Conservation (phyloP, 768 basidiomycete genomes). For the Lentinus tigrinus region DNA sequence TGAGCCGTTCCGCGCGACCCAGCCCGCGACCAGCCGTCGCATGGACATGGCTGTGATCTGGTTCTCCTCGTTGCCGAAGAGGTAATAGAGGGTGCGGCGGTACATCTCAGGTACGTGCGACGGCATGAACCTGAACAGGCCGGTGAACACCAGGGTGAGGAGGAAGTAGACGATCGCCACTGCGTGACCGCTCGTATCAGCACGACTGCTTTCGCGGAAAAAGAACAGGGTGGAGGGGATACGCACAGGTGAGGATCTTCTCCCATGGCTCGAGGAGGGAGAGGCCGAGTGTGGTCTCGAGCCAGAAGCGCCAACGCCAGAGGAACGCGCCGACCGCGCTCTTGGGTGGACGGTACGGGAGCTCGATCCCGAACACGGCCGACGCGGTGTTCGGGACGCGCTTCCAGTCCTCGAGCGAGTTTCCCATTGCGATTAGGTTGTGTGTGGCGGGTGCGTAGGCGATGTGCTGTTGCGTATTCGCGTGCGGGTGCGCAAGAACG, state of each 20-base stretch:
- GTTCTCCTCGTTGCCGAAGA: slow-evolving; percentile 47
- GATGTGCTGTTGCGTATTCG: no score
- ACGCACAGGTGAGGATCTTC: slow-evolving; percentile 58
- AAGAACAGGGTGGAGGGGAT: not conserved
- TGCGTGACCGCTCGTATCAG: slow-evolving; percentile 21
- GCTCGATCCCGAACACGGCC: slow-evolving; percentile 24
- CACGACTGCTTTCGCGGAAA: no score
- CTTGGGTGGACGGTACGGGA: slow-evolving; percentile 30
- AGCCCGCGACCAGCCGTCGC: slow-evolving; percentile 3
- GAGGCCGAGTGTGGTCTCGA: slow-evolving; percentile 60
- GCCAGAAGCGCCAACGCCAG: slow-evolving; percentile 54
- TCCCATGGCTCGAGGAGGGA: slow-evolving; percentile 70
- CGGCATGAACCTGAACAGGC: slow-evolving; percentile 50
- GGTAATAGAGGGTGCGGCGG: slow-evolving; percentile 55
- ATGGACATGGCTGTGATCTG: slow-evolving; percentile 1
- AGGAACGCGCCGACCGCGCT: slow-evolving; percentile 28
- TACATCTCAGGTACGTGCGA: slow-evolving; percentile 55
- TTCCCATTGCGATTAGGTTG: no score
- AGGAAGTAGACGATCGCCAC: slow-evolving; percentile 42
- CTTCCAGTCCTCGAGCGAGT: no score
- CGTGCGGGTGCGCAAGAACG: no score
- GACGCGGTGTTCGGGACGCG: no score
- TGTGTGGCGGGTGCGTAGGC: no score
- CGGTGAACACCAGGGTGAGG: slow-evolving; percentile 45
- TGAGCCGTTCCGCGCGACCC: slow-evolving; percentile 2